A percentile compares a stretch with the other conserved stretches of the same genome.
Conservation (phyloP, 176 grass and related monocot species). For the Aechmea fasciata region DNA sequence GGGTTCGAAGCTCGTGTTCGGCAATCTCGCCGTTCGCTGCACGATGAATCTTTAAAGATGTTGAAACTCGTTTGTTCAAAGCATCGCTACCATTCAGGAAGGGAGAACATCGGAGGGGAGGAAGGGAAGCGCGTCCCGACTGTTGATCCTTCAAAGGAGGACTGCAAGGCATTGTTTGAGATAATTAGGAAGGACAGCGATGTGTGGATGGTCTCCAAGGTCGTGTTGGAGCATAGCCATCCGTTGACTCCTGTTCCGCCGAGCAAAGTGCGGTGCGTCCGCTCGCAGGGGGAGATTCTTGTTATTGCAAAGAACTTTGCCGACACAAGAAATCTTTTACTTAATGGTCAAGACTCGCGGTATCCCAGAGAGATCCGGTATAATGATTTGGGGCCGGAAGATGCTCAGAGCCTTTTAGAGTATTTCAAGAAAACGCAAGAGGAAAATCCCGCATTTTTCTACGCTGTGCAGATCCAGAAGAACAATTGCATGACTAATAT, state of each 20-base stretch:
- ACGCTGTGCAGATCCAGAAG: slow-evolving; percentile 56
- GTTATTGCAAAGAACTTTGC: slow-evolving; percentile 93
- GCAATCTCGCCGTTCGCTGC: slow-evolving; percentile 61
- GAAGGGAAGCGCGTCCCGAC: slow-evolving; percentile 41
- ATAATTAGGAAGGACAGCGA: slow-evolving; percentile 79
- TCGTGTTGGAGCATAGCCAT: slow-evolving; percentile 80
- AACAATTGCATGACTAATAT: slow-evolving; percentile 54
- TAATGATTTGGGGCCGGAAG: slow-evolving; percentile 79
- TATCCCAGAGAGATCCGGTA: slow-evolving; percentile 45
- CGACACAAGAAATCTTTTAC: slow-evolving; percentile 80
- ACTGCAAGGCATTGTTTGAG: slow-evolving; percentile 82
- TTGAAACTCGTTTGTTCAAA: slow-evolving; percentile 95
- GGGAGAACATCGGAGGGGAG: slow-evolving; percentile 49
- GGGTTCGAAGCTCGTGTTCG: slow-evolving; percentile 89
- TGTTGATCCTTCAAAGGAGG: slow-evolving; percentile 39
- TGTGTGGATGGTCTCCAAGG: slow-evolving; percentile 71
- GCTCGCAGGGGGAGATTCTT: slow-evolving; percentile 87
- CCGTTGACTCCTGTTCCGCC: slow-evolving; percentile 44
- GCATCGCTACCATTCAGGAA: slow-evolving; percentile 76
- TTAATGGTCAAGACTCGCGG: slow-evolving; percentile 54
- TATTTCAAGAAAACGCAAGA: slow-evolving; percentile 57
- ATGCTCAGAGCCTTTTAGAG: slow-evolving; percentile 66
- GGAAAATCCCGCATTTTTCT: slow-evolving; percentile 75
- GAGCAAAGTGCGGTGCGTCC: slow-evolving; percentile 70
- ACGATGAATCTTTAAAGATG: slow-evolving; percentile 92